These are phyloP conservation scores for Phoma sp. DNA, from an alignment of 2,329 filamentous ascomycete genomes.

Conservation along the genomic window DNA sequence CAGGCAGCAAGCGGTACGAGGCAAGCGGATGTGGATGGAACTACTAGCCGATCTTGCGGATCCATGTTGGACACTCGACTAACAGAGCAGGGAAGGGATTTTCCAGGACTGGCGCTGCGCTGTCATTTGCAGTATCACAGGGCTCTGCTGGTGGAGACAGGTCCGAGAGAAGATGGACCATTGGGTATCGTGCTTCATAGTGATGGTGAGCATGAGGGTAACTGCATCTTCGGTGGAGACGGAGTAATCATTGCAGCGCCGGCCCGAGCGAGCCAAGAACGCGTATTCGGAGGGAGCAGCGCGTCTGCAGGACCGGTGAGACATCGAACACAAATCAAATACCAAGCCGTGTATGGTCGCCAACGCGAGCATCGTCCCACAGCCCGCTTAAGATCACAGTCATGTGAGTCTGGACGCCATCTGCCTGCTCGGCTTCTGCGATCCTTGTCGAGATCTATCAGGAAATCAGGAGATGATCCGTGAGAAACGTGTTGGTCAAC, in stretches of 20 bases:
- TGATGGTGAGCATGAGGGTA: not conserved
- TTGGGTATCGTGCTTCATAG: not conserved
- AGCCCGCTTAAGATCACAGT: conserved; percentile 9
- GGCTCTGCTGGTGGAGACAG: not conserved
- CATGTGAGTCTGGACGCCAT: conserved; percentile 12
- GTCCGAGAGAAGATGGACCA: not conserved
- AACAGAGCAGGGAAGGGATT: not conserved
- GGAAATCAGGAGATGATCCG: conserved; percentile 8
- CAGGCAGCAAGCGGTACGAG: no score
- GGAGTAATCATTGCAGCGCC: not conserved
- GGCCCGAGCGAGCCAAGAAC: conserved; percentile 1
- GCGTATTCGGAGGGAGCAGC: not conserved
- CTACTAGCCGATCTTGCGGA: no score
- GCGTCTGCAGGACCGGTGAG: not conserved
- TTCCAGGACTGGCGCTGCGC: not conserved
- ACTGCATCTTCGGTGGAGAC: not conserved
- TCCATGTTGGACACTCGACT: not conserved
- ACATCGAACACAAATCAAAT: not conserved
- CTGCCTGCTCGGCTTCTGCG: not conserved
- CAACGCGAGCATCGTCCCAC: not conserved
- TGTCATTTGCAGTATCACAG: not conserved
- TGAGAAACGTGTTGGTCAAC: conserved; percentile 7
- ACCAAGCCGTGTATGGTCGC: not conserved
- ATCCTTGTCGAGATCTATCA: not conserved
- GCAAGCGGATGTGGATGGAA: no score